Evolutionary conservation across 2,329 filamentous ascomycete genomes (phyloP).

Genomic region (Scedosporium apiospermum): DNA sequence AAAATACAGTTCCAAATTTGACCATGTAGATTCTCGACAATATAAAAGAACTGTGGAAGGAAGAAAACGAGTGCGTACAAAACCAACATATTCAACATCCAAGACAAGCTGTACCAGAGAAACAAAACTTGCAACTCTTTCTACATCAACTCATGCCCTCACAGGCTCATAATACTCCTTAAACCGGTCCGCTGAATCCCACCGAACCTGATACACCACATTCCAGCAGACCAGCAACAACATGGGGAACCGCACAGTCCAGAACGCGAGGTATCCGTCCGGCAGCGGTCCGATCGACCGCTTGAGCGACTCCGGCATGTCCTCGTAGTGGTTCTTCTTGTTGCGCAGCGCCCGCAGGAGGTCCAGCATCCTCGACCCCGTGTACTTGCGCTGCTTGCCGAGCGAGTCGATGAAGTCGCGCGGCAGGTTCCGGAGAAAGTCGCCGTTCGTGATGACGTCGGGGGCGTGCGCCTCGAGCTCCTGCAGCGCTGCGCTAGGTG

Average conservation of each 20-base stretch:
- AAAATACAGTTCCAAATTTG: no score
- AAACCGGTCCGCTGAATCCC: slow-evolving; percentile 58
- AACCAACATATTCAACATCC: neutral
- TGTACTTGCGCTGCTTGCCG: slow-evolving; percentile 93
- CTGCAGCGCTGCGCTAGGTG: slow-evolving; percentile 58
- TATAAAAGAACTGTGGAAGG: no score
- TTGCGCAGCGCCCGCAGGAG: slow-evolving; percentile 82
- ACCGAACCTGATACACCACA: slow-evolving; percentile 56
- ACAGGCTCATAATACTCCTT: slow-evolving; percentile 58
- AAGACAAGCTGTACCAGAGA: neutral
- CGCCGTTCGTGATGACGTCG: slow-evolving; percentile 50
- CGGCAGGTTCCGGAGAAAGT: slow-evolving; percentile 71
- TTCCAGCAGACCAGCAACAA: slow-evolving; percentile 72
- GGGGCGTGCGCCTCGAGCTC: slow-evolving; percentile 46
- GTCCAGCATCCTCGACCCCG: slow-evolving; percentile 72
- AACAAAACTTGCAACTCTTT: neutral
- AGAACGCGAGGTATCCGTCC: slow-evolving; percentile 75
- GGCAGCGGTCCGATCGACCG: slow-evolving; percentile 61
- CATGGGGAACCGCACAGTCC: slow-evolving; percentile 69
- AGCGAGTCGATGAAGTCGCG: slow-evolving; percentile 79
- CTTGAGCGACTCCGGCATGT: slow-evolving; percentile 76
- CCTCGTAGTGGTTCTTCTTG: slow-evolving; percentile 96
- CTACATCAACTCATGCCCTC: slow-evolving; percentile 15
- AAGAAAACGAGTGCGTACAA: no score
- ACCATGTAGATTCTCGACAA: no score